Conservation (phyloP, 1,139 yeast species). For the Eremothecium cymbalariae region DNA sequence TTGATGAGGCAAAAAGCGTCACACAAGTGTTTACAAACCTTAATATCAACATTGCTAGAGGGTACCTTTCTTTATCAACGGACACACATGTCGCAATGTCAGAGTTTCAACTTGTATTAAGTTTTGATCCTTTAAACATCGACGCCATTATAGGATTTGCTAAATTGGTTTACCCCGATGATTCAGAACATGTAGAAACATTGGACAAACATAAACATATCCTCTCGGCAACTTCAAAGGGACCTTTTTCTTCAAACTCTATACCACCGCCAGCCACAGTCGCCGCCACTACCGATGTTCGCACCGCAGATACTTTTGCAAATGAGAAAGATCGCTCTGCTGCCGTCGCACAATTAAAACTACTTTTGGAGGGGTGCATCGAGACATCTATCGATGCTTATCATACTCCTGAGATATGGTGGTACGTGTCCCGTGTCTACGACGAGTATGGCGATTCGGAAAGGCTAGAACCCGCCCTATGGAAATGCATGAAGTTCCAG, state of each 20-base stretch:
- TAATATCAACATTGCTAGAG: conserved; percentile 52
- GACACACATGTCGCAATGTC: conserved; percentile 42
- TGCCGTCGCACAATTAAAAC: conserved; percentile 57
- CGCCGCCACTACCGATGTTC: background rate
- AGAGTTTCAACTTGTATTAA: conserved; percentile 63
- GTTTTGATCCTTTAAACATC: conserved; percentile 43
- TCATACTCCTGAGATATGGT: conserved; percentile 65
- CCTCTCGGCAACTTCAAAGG: conserved; percentile 13
- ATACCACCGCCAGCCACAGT: conserved; percentile 2
- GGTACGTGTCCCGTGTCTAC: conserved; percentile 56
- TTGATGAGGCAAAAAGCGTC: conserved; percentile 57
- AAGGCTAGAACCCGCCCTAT: conserved; percentile 46
- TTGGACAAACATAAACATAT: conserved; percentile 9
- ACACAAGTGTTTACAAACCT: conserved; percentile 25
- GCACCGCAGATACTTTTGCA: conserved; percentile 24
- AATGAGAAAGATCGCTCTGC: conserved; percentile 51
- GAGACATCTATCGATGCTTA: conserved; percentile 42
- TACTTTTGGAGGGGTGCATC: conserved; percentile 54
- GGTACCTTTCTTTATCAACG: conserved; percentile 35
- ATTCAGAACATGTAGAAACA: conserved; percentile 11
- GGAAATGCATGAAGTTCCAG: conserved; percentile 64
- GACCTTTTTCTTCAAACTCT: conserved; percentile 9
- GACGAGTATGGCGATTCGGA: conserved; percentile 52
- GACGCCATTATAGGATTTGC: conserved; percentile 63
- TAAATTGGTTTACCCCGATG: conserved; percentile 40